A percentile compares a stretch with the other conserved stretches of the same genome.
Evolutionary conservation across 208 protist species (phyloP).

Genomic region (Leishmania gerbilli): DNA sequence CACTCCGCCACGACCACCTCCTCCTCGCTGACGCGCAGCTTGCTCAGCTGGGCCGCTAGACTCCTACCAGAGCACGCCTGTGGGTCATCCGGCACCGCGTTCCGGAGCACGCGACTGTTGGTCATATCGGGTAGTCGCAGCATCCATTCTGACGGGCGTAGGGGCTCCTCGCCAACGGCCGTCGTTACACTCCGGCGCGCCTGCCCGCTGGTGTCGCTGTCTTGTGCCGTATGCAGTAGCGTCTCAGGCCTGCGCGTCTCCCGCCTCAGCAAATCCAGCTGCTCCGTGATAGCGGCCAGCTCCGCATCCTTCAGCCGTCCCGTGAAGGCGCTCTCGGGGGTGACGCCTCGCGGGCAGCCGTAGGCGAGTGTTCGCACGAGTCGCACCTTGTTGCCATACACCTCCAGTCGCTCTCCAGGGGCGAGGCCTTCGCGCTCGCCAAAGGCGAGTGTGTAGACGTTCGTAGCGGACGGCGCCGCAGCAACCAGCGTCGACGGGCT

Average conservation of each 20-base stretch:
- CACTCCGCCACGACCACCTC: constrained; percentile 58
- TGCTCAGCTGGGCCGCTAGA: constrained; percentile 22
- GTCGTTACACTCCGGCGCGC: background rate
- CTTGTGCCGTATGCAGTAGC: background rate
- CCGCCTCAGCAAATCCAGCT: constrained; percentile 24
- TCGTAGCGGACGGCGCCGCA: constrained; percentile 51
- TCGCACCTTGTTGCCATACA: constrained; percentile 49
- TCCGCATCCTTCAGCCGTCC: constrained; percentile 23
- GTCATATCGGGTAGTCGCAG: constrained; percentile 19
- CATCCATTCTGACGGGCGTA: background rate
- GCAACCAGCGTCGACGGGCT: constrained; percentile 41
- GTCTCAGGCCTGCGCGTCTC: constrained; percentile 15
- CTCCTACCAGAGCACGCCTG: constrained; percentile 2
- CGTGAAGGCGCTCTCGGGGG: constrained; percentile 26
- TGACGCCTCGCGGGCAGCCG: constrained; percentile 42
- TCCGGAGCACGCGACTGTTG: constrained; percentile 20
- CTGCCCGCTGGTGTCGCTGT: background rate
- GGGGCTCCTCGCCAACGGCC: background rate
- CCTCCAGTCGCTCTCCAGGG: constrained; percentile 63
- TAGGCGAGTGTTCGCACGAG: constrained; percentile 56
- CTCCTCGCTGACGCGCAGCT: constrained; percentile 34
- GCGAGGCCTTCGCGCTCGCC: constrained; percentile 67
- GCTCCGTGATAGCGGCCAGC: constrained; percentile 29
- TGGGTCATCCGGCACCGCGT: constrained; percentile 1
- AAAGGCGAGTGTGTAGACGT: constrained; percentile 72